Evolutionary conservation across 345 rosid genomes (phyloP).

Genomic region (Pugionium dolabratum): DNA sequence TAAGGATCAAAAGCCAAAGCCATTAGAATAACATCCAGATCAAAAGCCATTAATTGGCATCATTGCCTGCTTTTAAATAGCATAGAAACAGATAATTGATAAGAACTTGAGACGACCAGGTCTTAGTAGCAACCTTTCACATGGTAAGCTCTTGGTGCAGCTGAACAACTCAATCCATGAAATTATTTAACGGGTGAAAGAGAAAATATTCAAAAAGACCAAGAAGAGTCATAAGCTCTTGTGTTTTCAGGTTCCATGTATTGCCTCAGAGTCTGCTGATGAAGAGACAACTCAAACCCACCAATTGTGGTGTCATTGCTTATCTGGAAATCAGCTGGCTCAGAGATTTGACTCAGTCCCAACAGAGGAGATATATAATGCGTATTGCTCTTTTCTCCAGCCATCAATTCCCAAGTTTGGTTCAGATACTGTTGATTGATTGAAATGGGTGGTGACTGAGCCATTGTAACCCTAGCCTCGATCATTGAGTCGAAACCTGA

Average conservation of each 20-base stretch:
- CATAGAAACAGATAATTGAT: neutral
- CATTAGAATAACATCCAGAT: constrained; percentile 17
- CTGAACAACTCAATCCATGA: neutral
- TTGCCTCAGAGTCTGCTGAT: constrained; percentile 5
- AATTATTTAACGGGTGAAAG: constrained; percentile 5
- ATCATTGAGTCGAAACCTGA: too few relatives aligned
- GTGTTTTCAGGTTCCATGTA: too few relatives aligned
- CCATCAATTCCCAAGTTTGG: too few relatives aligned
- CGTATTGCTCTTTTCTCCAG: too few relatives aligned
- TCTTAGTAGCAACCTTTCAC: constrained; percentile 22
- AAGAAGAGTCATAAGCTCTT: constrained; percentile 39
- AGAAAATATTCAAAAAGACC: constrained; percentile 53
- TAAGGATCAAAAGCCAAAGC: constrained; percentile 19
- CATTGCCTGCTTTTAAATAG: constrained; percentile 28
- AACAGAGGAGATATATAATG: too few relatives aligned
- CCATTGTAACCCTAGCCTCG: too few relatives aligned
- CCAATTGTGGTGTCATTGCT: too few relatives aligned
- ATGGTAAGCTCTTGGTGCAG: constrained; percentile 29
- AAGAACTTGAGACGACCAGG: constrained; percentile 20
- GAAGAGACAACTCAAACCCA: too few relatives aligned
- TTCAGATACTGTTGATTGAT: too few relatives aligned
- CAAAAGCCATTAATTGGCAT: neutral
- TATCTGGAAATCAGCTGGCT: too few relatives aligned
- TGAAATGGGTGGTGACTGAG: too few relatives aligned
- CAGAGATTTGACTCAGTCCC: too few relatives aligned